These are phyloP conservation scores for Trametes sanguinea DNA, from an alignment of 768 basidiomycete species.

Conservation along the genomic window DNA sequence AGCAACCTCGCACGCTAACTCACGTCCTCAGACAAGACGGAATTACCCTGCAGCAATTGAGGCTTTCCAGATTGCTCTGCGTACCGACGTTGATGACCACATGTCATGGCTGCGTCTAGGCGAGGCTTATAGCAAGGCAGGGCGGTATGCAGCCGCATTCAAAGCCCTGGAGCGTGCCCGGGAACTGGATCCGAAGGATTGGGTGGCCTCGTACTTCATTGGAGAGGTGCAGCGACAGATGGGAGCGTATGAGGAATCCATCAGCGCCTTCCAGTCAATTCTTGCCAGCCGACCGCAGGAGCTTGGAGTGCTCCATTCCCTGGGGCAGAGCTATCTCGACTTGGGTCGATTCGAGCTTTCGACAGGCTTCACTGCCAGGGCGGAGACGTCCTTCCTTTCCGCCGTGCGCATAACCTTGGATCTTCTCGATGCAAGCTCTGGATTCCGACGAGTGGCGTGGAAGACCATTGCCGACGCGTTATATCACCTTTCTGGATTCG, in stretches of 20 bases:
- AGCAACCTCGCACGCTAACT: conserved; percentile 4
- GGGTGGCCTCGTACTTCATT: conserved; percentile 82
- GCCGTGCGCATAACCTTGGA: conserved; percentile 54
- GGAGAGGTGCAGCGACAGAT: conserved; percentile 83
- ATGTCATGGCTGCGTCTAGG: conserved; percentile 90
- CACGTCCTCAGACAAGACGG: conserved; percentile 53
- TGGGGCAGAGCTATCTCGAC: conserved; percentile 73
- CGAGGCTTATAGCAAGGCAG: conserved; percentile 87
- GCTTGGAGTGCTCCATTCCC: conserved; percentile 66
- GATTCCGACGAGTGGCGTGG: conserved; percentile 78
- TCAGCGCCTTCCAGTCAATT: conserved; percentile 61
- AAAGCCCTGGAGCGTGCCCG: conserved; percentile 81
- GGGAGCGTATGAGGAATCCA: conserved; percentile 75
- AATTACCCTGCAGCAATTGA: conserved; percentile 78
- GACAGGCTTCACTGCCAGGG: conserved; percentile 73
- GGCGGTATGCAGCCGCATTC: conserved; percentile 84
- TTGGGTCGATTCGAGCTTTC: conserved; percentile 64
- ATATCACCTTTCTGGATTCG: conserved; percentile 59
- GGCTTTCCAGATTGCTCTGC: conserved; percentile 82
- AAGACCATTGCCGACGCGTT: conserved; percentile 80
- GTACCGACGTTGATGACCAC: conserved; percentile 75
- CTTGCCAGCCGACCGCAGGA: conserved; percentile 61
- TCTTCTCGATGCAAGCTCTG: conserved; percentile 53
- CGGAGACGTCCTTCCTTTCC: conserved; percentile 70
- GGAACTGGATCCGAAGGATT: conserved; percentile 73